phyloP scores from a whole-genome alignment of 2,329 filamentous ascomycete species.

The Tricladium varicosporioides region DNA sequence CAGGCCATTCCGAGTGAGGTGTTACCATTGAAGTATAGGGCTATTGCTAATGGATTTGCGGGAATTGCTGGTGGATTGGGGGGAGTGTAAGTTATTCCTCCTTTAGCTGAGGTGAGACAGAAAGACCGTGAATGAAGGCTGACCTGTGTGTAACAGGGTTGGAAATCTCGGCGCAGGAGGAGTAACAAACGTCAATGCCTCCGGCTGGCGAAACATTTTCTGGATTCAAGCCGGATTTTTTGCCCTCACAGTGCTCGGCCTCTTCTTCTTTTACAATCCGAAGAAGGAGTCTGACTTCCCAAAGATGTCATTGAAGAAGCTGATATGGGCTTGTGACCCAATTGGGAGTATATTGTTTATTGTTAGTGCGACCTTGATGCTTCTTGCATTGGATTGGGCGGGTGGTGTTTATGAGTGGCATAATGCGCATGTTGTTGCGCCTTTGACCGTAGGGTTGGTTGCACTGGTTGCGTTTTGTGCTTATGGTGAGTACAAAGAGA shows the following conservation, averaged over 20 bases:
- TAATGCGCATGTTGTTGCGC: constrained; percentile 29
- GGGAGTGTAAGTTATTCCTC: constrained; percentile 44
- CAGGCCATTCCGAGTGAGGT: constrained; percentile 56
- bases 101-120: not conserved
- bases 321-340: constrained; percentile 47
- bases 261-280: constrained; percentile 49
- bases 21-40: constrained; percentile 54
- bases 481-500: constrained; percentile 36
- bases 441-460: constrained; percentile 33
- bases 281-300: constrained; percentile 36
- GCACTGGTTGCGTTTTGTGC: constrained; percentile 32
- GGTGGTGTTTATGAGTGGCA: constrained; percentile 41
- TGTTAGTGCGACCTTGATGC: constrained; percentile 41
- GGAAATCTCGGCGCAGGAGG: constrained; percentile 50
- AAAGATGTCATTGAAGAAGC: constrained; percentile 39
- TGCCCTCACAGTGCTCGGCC: constrained; percentile 44
- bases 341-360: constrained; percentile 46
- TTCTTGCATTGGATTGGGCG: constrained; percentile 47
- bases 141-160: constrained; percentile 25
- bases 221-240: constrained; percentile 56
- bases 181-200: constrained; percentile 45
- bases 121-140: not conserved
- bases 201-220: constrained; percentile 56
- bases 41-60: constrained; percentile 52
- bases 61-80: constrained; percentile 50